Conservation (phyloP, 2,329 filamentous ascomycete species). For the Orbilia blumenaviensis region DNA sequence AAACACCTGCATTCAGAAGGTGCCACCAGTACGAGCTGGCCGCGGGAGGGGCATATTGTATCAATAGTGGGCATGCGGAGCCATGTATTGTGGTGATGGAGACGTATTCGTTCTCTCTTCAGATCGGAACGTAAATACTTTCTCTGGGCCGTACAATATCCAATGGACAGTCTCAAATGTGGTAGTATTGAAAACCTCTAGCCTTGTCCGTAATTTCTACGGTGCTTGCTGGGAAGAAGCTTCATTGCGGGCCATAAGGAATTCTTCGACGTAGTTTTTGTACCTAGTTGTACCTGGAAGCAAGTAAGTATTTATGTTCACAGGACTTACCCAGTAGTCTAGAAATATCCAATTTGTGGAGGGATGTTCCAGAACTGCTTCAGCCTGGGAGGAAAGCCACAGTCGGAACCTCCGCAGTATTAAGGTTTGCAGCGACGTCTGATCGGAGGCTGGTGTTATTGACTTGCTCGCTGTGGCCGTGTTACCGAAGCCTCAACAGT, state of each 20-base stretch:
- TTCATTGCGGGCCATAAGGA: not conserved
- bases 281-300: not conserved
- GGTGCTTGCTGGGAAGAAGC: not conserved
- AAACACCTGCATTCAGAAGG: not conserved
- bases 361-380: not conserved
- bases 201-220: too few species aligned
- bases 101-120: not conserved
- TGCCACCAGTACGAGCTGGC: constrained; percentile 4
- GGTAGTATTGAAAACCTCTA: too few species aligned
- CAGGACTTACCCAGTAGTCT: not conserved
- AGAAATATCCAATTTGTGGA: not conserved
- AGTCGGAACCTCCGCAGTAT: not conserved
- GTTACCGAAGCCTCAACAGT: not conserved
- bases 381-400: not conserved
- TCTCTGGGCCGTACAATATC: too few species aligned
- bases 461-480: not conserved
- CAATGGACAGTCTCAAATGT: too few species aligned
- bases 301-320: not conserved
- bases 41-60: constrained; percentile 27
- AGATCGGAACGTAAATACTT: too few species aligned
- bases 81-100: not conserved
- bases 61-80: constrained; percentile 20
- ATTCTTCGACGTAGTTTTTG: not conserved
- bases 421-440: constrained; percentile 6
- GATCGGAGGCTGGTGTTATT: not conserved